These are phyloP conservation scores for Amaranthus palmeri DNA, from an alignment of 148 eudicot species.

Conservation along the genomic window DNA sequence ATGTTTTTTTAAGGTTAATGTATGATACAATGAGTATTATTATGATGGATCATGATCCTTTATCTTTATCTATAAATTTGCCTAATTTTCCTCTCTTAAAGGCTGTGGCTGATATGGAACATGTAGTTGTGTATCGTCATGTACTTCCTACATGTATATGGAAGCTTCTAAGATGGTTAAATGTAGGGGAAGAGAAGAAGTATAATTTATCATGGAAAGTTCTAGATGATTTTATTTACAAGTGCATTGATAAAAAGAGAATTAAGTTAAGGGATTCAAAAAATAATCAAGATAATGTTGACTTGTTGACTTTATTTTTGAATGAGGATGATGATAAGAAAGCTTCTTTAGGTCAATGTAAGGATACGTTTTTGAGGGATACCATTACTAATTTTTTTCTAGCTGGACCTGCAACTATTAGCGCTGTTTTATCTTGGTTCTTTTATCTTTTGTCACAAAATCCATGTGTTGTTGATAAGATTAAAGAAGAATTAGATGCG, in stretches of 20 bases:
- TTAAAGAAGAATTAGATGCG: slow-evolving; percentile 26
- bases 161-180: slow-evolving; percentile 52
- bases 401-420: slow-evolving; percentile 42
- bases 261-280: too few relatives aligned
- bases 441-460: slow-evolving; percentile 33
- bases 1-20: too few relatives aligned
- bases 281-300: too few relatives aligned
- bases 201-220: slow-evolving; percentile 30
- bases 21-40: slow-evolving; percentile 34
- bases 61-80: slow-evolving; percentile 27
- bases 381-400: slow-evolving; percentile 26
- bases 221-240: slow-evolving; percentile 35
- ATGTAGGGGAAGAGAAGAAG: slow-evolving; percentile 41
- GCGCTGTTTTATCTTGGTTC: slow-evolving; percentile 40
- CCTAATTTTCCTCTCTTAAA: slow-evolving; percentile 29
- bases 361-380: slow-evolving; percentile 20
- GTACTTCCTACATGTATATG: slow-evolving; percentile 37
- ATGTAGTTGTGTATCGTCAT: slow-evolving; percentile 35
- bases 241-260: slow-evolving; percentile 26
- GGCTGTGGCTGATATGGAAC: slow-evolving; percentile 53
- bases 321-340: slow-evolving; percentile 5
- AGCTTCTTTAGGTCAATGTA: not conserved
- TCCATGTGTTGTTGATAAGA: slow-evolving; percentile 27
- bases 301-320: slow-evolving; percentile 38
- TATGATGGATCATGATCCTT: slow-evolving; percentile 41